phyloP scores from a whole-genome alignment of 2,329 filamentous ascomycete genomes.

The Scytalidium lignicola region DNA sequence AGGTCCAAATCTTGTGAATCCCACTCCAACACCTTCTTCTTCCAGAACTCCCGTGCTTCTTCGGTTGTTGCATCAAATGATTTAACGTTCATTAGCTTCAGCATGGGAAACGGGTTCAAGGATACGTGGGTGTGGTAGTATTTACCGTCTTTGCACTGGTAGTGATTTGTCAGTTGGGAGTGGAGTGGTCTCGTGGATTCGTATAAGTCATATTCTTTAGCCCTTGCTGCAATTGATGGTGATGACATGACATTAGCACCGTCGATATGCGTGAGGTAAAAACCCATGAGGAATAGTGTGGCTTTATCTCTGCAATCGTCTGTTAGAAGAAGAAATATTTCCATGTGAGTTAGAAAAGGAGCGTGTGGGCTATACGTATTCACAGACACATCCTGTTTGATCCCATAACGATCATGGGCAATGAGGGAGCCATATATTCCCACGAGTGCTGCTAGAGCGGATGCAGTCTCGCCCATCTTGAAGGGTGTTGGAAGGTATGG shows the following conservation, averaged over 20 bases:
- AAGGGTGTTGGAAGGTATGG: neutral
- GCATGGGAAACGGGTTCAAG: neutral
- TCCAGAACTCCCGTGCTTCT: neutral
- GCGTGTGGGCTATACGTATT: too few species aligned
- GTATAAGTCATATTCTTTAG: neutral
- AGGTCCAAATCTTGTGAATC: neutral
- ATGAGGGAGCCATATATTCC: too few species aligned
- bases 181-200: neutral
- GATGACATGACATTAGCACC: neutral
- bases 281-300: too few species aligned
- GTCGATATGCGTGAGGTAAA: neutral
- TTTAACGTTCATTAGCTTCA: neutral
- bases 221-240: neutral
- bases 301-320: too few species aligned
- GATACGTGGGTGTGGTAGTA: neutral
- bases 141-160: neutral
- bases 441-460: too few species aligned
- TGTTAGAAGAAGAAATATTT: too few species aligned
- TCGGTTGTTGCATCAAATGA: neutral
- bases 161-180: neutral
- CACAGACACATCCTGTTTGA: too few species aligned
- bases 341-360: too few species aligned
- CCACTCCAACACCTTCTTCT: neutral
- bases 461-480: too few species aligned
- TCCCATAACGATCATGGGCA: too few species aligned